Evolutionary conservation across 1,139 yeast genomes (phyloP), one percentile per base, ranked within the genome.

Genomic region (Diutina scorzettiae): DNA sequence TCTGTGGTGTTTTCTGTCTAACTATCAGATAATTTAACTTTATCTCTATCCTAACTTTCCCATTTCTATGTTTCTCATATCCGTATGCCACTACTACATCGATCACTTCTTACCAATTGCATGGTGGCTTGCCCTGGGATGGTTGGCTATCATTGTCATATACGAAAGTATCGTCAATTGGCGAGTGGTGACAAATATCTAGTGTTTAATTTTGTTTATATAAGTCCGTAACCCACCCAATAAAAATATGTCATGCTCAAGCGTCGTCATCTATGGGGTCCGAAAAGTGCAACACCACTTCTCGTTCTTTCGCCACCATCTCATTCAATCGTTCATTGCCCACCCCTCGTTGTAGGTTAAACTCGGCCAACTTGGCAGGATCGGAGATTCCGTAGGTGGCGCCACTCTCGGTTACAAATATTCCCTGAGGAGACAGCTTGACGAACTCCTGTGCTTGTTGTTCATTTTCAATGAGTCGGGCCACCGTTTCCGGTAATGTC

Each of bases 361-460:
- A 34, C 28, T 34, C 39, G 20, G 23, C 17, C 11, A 34, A 16
- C 29, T 34, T 34, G 14, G 27, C 28, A 8, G 39, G 39, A n/a
- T 34, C 39, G 24, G 25, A 23, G 17, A 34, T 23, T 6, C 39
- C 39, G 28, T 34, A 34, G 28, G 39, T 23, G 11, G 4, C 14
- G 20, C 39, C 39, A 12, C 19, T 12, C 14, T 34, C 39, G n/a
- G 27, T 28, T 11, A 34, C 25, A 16, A 34, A 34, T 5, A 34
- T 23, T 14, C 18, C 39, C 28, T 19, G 39, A 9, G 39, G 39
- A 20, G 21, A 17, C 27, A 23, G 18, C n/a, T 23, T 5, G 6
- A 34, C 39, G 14, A 34, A 34, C 39, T 21, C 29, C 17, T 23
- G 39, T 5, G 39, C 39, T 19, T 34, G 39, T 23, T 34, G 39